These are phyloP conservation scores for Phaffia tasmanica DNA, from an alignment of 768 basidiomycete species.

Conservation along the genomic window DNA sequence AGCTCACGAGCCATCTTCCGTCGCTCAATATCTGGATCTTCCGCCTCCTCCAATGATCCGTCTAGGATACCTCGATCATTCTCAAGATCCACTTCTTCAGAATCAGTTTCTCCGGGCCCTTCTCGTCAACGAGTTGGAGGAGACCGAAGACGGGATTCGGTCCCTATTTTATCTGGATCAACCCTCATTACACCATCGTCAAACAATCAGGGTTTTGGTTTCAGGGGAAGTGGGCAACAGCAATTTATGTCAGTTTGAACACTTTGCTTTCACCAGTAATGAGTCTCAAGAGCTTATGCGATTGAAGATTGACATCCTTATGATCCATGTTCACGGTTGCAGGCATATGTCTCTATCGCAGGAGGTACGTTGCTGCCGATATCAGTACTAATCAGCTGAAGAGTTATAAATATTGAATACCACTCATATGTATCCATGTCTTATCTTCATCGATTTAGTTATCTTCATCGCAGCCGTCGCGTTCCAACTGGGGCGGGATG, in stretches of 20 bases:
- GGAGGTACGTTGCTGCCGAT: conserved; percentile 11
- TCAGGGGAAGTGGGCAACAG: conserved; percentile 24
- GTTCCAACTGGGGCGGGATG: conserved; percentile 43
- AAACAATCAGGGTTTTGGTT: conserved; percentile 18
- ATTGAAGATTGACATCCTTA: neutral
- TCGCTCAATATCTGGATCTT: neutral
- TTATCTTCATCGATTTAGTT: conserved; percentile 57
- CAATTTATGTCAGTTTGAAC: conserved; percentile 5
- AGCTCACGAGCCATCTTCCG: neutral
- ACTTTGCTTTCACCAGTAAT: too few relatives aligned
- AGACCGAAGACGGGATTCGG: neutral
- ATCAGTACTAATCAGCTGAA: neutral
- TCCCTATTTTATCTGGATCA: conserved; percentile 1
- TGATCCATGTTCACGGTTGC: neutral
- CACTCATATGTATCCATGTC: neutral
- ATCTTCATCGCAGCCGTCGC: conserved; percentile 40
- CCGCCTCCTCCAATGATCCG: neutral
- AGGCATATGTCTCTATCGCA: conserved; percentile 25
- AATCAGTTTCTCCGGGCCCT: neutral
- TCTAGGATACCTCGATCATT: neutral
- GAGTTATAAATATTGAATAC: neutral
- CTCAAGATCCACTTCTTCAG: conserved; percentile 8
- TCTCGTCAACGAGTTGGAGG: neutral
- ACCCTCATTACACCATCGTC: neutral
- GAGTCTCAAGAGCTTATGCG: too few relatives aligned